These are phyloP conservation scores for Fusarium camptoceras DNA, from an alignment of 2,329 filamentous ascomycete species.

Conservation along the genomic window DNA sequence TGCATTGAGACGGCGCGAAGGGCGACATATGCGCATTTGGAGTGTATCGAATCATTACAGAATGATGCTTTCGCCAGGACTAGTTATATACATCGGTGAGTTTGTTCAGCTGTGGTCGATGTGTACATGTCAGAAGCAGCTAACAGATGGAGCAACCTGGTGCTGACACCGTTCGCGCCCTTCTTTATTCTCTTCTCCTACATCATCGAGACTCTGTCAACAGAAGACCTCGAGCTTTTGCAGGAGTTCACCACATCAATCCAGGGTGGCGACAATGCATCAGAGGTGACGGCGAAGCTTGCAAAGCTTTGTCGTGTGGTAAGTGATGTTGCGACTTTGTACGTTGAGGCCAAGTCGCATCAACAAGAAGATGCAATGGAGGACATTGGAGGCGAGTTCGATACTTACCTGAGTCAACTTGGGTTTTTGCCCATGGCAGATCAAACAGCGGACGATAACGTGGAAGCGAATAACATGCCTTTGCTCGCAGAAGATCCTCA, in stretches of 20 bases:
- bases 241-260: slow-evolving; percentile 69
- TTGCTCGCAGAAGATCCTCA: slow-evolving; percentile 45
- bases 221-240: slow-evolving; percentile 65
- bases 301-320: slow-evolving; percentile 72
- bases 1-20: slow-evolving; percentile 63
- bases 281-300: slow-evolving; percentile 69
- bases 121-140: not conserved
- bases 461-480: not conserved
- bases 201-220: slow-evolving; percentile 65
- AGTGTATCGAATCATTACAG: slow-evolving; percentile 58
- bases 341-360: slow-evolving; percentile 69
- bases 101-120: not conserved
- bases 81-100: slow-evolving; percentile 66
- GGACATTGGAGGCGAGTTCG: slow-evolving; percentile 69
- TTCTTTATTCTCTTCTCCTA: slow-evolving; percentile 71
- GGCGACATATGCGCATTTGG: slow-evolving; percentile 60
- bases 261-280: slow-evolving; percentile 61
- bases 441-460: slow-evolving; percentile 40
- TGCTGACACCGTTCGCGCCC: slow-evolving; percentile 68
- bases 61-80: slow-evolving; percentile 56
- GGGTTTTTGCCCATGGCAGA: slow-evolving; percentile 66
- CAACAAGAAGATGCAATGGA: slow-evolving; percentile 60
- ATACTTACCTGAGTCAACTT: slow-evolving; percentile 73
- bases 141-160: slow-evolving; percentile 57
- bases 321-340: slow-evolving; percentile 69